Evolutionary conservation across 805 yeast genomes (phyloP), one percentile per base, ranked within the genome.

Genomic region (Metschnikowia sp.): DNA sequence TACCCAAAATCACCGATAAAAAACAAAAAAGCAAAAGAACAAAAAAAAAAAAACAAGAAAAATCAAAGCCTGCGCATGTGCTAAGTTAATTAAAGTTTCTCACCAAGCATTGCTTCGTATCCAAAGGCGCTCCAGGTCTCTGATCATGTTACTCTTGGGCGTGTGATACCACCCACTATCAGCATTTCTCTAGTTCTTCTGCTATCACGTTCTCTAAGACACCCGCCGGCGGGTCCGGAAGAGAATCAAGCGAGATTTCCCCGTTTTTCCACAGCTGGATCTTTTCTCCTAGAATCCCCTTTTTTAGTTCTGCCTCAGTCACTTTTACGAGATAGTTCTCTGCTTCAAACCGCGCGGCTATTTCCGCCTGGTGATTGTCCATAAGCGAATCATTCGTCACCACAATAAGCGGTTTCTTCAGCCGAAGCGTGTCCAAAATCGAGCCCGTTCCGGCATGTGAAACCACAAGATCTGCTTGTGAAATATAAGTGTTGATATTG

Each of bases 381-480:
- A 88, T 86, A n/a, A 94, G 74, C 5, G 63, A 55, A 10, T 77
- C 75, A 62, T 92, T 92, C 8, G 83, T 78, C 29, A 89, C 84
- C 7, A 86, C 90, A 1, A 91, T 68, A 47, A 89, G 66, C 22
- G 77, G 79, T 59, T 80, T 83, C 1, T 65, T 45, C 29, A 59
- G 59, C 19, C 94, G 72, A 33, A 89, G 64, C 0, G 87, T 76
- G 58, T 92, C 99, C 28, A 94, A 64, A 8, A 92, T 86, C 0
- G 97, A 88, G 2, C 99, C 99, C 0, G 98, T 88, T 1, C 86
- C 86, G 0, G 96, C 97, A 62, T 94, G 98, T 0, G 96, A 83
- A 10, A 94, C 76, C 10, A 92, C 87, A 37, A 88, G 55, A 42
- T 81, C 81, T 2, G 83, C 71, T 1, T 59, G 34, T 0, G 55